Base-by-base conservation (phyloP, 1,139 yeast species). In the Scheffersomyces parashehatae region DNA sequence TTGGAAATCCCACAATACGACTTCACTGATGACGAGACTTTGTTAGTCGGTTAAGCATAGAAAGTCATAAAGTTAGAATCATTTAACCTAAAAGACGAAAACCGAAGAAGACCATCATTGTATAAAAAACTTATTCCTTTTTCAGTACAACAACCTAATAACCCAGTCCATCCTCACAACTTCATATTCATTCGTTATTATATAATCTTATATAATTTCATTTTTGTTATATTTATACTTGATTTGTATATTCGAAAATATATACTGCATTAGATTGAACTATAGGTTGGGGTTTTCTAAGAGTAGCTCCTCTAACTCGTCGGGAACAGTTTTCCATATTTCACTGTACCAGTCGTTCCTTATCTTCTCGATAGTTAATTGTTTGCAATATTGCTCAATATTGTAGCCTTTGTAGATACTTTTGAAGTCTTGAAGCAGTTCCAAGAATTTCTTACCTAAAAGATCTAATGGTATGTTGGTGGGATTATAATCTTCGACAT, bases 1-100 rank as follows among this genome's bases (percentile, higher is more conserved):
- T 83, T 95, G 79, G 99, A 93, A 79, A 81, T 95, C 60, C 99
- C 99, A 61, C 79, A 81, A 59, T 95, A 95, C 69, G 89, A 83
- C 60, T 88, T 95, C 68, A 70, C 82, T 52, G 87, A 82, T 53
- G 88, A 81, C 47, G 88, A 83, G 64, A 84, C 88, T 56, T 85
- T 88, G 70, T 71, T 93, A 59, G 82, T 90, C 64, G 93, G 79
- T 71, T 74, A 70, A 61, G 36, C 46, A 35, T 28, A 29, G 12
- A 30, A 36, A 31, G 35, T n/a, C 24, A 31, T 31, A n/a, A 31
- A 31, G 20, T 20, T 20, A 20, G 26, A 20, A 20, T 6, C 26
- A 20, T 20, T 20, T 20, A 20, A 20, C 26, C 26, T 7, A 20
- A 20, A 6, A 20, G 26, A 20, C 26, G 26, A 20, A 20, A 6